A percentile compares a stretch with the other conserved stretches of the same genome.
These are phyloP conservation scores for Ceratobasidium sp. DNA, from an alignment of 1,284 basidiomycete genomes.

Conservation along the genomic window DNA sequence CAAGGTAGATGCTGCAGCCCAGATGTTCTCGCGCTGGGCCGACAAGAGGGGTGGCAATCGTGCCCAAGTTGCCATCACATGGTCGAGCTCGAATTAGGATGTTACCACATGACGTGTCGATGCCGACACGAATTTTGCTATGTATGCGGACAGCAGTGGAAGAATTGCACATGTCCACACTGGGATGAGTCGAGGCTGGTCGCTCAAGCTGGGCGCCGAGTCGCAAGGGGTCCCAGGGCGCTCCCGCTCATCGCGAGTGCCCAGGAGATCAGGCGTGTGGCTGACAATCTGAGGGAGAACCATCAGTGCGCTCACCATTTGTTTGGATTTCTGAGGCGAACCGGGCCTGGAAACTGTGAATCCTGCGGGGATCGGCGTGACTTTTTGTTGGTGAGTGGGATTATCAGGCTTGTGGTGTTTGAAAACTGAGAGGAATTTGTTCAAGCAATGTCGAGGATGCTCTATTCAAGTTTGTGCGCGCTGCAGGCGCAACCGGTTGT, in stretches of 20 bases:
- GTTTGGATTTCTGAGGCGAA: background rate
- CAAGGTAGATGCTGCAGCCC: slow-evolving; percentile 46
- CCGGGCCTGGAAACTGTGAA: background rate
- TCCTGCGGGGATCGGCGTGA: slow-evolving; percentile 39
- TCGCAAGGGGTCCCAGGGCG: background rate
- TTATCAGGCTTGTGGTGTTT: no score
- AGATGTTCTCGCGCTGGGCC: slow-evolving; percentile 54
- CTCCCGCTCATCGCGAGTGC: background rate
- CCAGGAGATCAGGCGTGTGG: background rate
- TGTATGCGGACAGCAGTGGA: background rate
- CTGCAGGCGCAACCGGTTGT: slow-evolving; percentile 43
- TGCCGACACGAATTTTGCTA: slow-evolving; percentile 2
- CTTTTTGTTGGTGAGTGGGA: slow-evolving; percentile 52
- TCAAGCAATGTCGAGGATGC: slow-evolving; percentile 50
- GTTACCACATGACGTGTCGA: background rate
- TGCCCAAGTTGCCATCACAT: background rate
- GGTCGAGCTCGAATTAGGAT: background rate
- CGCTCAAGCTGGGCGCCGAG: background rate
- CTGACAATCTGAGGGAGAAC: background rate
- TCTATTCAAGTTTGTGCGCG: slow-evolving; percentile 48
- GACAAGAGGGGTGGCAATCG: background rate
- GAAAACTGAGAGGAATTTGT: background rate
- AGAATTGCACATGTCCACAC: background rate
- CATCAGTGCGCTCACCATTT: background rate
- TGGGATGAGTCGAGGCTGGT: background rate